Conservation (phyloP, 805 yeast species). For the Myxozyma sirexii region DNA sequence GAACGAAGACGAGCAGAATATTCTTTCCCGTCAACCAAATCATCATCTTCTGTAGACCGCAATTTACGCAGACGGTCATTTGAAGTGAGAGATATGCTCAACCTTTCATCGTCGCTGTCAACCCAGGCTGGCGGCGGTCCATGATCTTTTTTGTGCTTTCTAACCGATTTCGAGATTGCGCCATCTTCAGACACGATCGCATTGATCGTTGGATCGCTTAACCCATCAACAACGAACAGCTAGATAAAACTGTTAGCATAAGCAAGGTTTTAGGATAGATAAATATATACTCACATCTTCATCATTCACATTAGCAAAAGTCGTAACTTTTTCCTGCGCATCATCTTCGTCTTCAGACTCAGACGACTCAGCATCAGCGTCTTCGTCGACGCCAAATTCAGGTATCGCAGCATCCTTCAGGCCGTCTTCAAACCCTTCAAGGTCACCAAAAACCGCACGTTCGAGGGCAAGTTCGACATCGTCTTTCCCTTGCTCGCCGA, state of each 20-base stretch:
- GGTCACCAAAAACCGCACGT: constrained; percentile 86
- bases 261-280: background rate
- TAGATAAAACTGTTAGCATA: background rate
- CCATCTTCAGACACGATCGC: constrained; percentile 39
- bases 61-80: constrained; percentile 70
- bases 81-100: constrained; percentile 60
- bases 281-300: constrained; percentile 12
- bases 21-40: constrained; percentile 57
- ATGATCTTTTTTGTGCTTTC: constrained; percentile 39
- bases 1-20: constrained; percentile 67
- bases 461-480: constrained; percentile 81
- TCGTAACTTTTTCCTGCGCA: constrained; percentile 10
- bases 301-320: constrained; percentile 29
- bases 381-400: constrained; percentile 12
- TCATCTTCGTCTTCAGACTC: constrained; percentile 14
- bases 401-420: constrained; percentile 53
- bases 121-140: constrained; percentile 62
- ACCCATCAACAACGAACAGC: constrained; percentile 31
- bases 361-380: constrained; percentile 16
- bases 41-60: constrained; percentile 61
- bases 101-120: constrained; percentile 87
- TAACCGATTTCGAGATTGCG: constrained; percentile 28
- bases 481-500: constrained; percentile 58
- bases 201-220: constrained; percentile 38
- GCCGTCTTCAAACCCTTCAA: constrained; percentile 68